phyloP scores from a whole-genome alignment of 2,329 filamentous ascomycete species.

The Emydomyces testavorans region DNA sequence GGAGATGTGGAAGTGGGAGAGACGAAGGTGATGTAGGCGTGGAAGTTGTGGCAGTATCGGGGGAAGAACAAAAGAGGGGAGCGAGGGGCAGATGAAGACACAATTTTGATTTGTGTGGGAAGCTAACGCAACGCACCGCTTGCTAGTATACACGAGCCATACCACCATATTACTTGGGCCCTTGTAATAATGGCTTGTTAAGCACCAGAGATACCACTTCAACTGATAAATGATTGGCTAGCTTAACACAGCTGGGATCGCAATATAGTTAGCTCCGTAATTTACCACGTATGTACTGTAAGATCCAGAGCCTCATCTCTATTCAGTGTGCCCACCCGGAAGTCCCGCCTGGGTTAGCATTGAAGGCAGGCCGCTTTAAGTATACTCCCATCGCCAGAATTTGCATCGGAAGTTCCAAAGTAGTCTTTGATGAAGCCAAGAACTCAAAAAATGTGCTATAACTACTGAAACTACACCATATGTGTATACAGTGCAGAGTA shows the following conservation, averaged over 20 bases:
- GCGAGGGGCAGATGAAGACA: slow-evolving; percentile 10
- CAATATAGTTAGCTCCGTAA: no score
- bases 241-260: no score
- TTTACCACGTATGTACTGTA: no score
- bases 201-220: neutral
- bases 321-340: no score
- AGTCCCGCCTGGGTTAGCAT: neutral
- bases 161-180: slow-evolving; percentile 1
- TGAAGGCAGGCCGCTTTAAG: neutral
- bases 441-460: no score
- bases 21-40: slow-evolving; percentile 7
- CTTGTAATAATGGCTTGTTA: slow-evolving; percentile 9
- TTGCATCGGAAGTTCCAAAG: no score
- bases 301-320: no score
- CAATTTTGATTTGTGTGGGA: slow-evolving; percentile 2
- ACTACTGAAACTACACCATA: no score
- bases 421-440: no score
- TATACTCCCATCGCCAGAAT: no score
- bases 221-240: no score
- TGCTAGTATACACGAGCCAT: slow-evolving; percentile 4
- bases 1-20: slow-evolving; percentile 12
- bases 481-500: no score
- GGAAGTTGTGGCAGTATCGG: slow-evolving; percentile 8
- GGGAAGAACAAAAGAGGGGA: slow-evolving; percentile 3
- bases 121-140: slow-evolving; percentile 6